Evolutionary conservation across 2,329 filamentous ascomycete species (phyloP), one percentile per base, ranked within the genome.

Genomic region (Penicillium corylophilum): DNA sequence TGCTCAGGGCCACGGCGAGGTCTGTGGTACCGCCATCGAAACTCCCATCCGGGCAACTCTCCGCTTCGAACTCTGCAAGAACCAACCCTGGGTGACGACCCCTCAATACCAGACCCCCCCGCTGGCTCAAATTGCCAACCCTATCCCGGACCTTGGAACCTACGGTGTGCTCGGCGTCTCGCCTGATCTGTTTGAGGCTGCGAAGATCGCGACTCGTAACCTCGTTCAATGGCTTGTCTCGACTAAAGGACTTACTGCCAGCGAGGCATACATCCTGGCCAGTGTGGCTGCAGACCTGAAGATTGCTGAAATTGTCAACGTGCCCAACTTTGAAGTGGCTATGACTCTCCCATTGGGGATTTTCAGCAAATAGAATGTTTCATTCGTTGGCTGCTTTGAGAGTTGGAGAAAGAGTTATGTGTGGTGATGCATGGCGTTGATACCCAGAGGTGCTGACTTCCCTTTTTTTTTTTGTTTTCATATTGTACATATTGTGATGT

Each of bases 291-390:
- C 73, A 0, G 74, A 79, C 58, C 58, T 82, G 56, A 78, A 77
- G 55, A 77, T 81, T 61, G 74, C 72, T 4, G 78, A 82, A 63
- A 75, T 76, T 2, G 78, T 82, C 20, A 79, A 81, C 54, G 78
- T 82, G 74, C 78, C 79, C 9, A 76, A 82, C 55, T 81, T 75
- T 65, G 77, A 74, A 2, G 74, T 82, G 29, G 73, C 77, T 8
- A 79, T 78, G 64, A 74, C 71, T 44, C 62, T 82, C 26, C 78
- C 78, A 1, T 62, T 81, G 60, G 74, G 71, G 41, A 71, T 80
- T 15, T 82, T 82, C 64, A 50, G 40, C 40, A 49, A 46, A 42
- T 76, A 88, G 90, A 51, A 93, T 94, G 69, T 86, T 89, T 33
- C 23, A n/a, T n/a, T n/a, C 10, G 5, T 36, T n/a, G 15, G 33